Conservation (phyloP, 148 eudicot species). For the Limonium bicolor region DNA sequence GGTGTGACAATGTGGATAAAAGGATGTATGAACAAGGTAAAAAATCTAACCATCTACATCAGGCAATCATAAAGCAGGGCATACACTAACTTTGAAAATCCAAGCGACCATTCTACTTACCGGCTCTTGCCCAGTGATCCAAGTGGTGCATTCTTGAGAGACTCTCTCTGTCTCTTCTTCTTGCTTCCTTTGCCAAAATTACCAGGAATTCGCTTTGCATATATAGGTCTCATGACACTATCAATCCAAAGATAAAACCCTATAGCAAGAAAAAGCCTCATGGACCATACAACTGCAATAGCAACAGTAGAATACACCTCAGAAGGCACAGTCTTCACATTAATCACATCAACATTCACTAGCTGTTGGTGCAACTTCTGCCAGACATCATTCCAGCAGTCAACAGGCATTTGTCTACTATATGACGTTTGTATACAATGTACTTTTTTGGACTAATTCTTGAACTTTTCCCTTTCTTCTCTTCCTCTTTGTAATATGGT, state of each 20-base stretch:
- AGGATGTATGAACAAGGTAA: conserved; percentile 1
- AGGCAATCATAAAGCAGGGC: neutral
- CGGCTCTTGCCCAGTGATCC: conserved; percentile 94
- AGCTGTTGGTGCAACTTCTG: conserved; percentile 80
- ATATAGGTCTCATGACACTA: conserved; percentile 60
- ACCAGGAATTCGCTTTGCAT: conserved; percentile 77
- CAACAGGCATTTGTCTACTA: conserved; percentile 87
- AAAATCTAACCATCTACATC: neutral
- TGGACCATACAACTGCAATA: conserved; percentile 82
- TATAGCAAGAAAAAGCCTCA: conserved; percentile 85
- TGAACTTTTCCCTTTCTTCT: conserved; percentile 11
- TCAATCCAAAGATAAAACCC: conserved; percentile 70
- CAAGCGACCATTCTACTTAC: conserved; percentile 20
- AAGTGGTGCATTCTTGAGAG: conserved; percentile 42
- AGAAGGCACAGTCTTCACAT: conserved; percentile 46
- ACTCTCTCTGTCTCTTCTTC: conserved; percentile 33
- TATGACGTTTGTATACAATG: conserved; percentile 56
- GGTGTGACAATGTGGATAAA: neutral
- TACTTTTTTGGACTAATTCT: conserved; percentile 26
- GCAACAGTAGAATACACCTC: conserved; percentile 77
- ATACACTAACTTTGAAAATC: neutral
- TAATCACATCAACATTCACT: conserved; percentile 70
- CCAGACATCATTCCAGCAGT: conserved; percentile 92
- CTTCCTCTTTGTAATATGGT: conserved; percentile 57
- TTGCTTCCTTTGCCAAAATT: conserved; percentile 62